These are phyloP conservation scores for Mycena rosella DNA, from an alignment of 768 basidiomycete species.

Conservation along the genomic window DNA sequence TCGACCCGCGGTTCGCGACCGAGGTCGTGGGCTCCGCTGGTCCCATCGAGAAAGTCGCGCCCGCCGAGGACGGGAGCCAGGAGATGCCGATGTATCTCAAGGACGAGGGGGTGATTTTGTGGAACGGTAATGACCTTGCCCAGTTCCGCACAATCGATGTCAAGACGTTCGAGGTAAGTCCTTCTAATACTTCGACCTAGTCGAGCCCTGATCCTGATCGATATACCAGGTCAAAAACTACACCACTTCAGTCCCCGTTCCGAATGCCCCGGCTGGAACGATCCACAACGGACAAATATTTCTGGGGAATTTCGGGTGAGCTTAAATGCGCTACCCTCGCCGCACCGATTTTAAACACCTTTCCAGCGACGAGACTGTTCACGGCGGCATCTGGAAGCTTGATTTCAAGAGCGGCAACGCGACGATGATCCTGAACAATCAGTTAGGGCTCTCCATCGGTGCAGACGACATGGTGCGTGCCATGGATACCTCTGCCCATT, in stretches of 20 bases:
- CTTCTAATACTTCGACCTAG: not conserved
- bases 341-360: not conserved
- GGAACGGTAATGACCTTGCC: slow-evolving; percentile 16
- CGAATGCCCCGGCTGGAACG: slow-evolving; percentile 18
- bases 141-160: slow-evolving; percentile 22
- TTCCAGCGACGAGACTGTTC: not conserved
- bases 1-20: slow-evolving; percentile 19
- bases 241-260: slow-evolving; percentile 15
- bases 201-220: not conserved
- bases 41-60: slow-evolving; percentile 18
- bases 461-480: slow-evolving; percentile 14
- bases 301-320: slow-evolving; percentile 19
- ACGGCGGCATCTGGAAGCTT: slow-evolving; percentile 18
- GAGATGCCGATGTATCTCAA: slow-evolving; percentile 26
- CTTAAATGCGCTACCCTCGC: not conserved
- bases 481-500: not conserved
- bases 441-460: slow-evolving; percentile 17
- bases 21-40: slow-evolving; percentile 19
- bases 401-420: slow-evolving; percentile 21
- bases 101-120: slow-evolving; percentile 19
- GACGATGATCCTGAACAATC: slow-evolving; percentile 23
- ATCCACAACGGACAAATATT: slow-evolving; percentile 27
- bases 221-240: slow-evolving; percentile 20
- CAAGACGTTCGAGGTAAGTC: slow-evolving; percentile 15
- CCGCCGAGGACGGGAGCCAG: slow-evolving; percentile 17